phyloP scores from a whole-genome alignment of 1,139 yeast species.

The Suhomyces bokatorum region DNA sequence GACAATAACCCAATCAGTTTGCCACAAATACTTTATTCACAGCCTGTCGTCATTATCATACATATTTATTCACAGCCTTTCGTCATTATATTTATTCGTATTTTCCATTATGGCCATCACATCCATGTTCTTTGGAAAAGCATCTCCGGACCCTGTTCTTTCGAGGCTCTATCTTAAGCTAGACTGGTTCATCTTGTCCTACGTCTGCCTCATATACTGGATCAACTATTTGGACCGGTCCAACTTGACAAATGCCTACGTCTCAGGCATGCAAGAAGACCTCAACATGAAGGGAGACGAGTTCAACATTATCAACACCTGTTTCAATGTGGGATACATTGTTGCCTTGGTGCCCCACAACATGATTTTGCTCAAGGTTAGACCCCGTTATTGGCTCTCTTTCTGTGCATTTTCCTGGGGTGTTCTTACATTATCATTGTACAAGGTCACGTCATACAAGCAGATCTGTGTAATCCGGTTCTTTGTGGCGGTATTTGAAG shows the following conservation, averaged over 20 bases:
- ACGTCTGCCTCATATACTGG: conserved; percentile 59
- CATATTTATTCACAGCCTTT: too few species aligned
- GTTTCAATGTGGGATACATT: conserved; percentile 61
- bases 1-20: too few species aligned
- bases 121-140: conserved; percentile 31
- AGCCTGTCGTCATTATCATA: too few species aligned
- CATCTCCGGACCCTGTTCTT: conserved; percentile 40
- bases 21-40: too few species aligned
- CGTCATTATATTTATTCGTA: too few species aligned
- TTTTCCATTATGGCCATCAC: conserved; percentile 14
- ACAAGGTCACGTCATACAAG: conserved; percentile 41
- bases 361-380: conserved; percentile 47
- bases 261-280: conserved; percentile 39
- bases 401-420: conserved; percentile 60
- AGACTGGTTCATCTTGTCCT: conserved; percentile 57
- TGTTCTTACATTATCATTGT: conserved; percentile 51
- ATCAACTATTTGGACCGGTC: conserved; percentile 46
- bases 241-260: conserved; percentile 48
- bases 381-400: conserved; percentile 56
- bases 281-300: conserved; percentile 47
- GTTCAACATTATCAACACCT: conserved; percentile 51
- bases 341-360: conserved; percentile 60
- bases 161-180: conserved; percentile 46
- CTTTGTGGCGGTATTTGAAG: conserved; percentile 56
- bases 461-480: conserved; percentile 55